Conservation (phyloP, 2,329 filamentous ascomycete genomes). For the Monosporascus cannonballus region DNA sequence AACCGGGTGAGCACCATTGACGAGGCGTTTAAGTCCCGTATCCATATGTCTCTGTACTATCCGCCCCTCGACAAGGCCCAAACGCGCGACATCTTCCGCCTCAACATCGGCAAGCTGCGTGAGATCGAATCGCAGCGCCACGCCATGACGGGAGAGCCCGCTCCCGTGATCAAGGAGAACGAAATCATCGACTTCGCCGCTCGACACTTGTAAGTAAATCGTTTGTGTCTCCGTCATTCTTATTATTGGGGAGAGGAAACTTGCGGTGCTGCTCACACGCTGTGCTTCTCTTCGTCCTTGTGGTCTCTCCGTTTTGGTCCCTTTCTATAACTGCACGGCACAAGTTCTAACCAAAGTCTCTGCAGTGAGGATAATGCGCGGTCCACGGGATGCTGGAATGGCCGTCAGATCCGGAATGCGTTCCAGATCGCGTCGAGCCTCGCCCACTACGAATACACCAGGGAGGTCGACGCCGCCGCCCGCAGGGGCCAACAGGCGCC, state of each 20-base stretch:
- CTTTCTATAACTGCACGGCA: no score
- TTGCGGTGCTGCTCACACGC: no score
- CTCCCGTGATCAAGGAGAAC: slow-evolving; percentile 26
- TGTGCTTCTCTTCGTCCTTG: no score
- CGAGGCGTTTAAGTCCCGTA: slow-evolving; percentile 36
- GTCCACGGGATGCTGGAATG: slow-evolving; percentile 25
- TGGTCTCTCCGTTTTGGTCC: no score
- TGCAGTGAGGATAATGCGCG: slow-evolving; percentile 16
- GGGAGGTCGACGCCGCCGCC: slow-evolving; percentile 22
- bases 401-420: slow-evolving; percentile 28
- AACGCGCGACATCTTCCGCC: slow-evolving; percentile 34
- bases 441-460: slow-evolving; percentile 30
- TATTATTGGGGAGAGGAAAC: no score
- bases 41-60: slow-evolving; percentile 32
- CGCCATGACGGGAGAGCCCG: slow-evolving; percentile 29
- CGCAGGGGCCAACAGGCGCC: slow-evolving; percentile 27
- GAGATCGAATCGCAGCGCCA: slow-evolving; percentile 30
- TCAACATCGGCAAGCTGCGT: slow-evolving; percentile 32
- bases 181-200: slow-evolving; percentile 31
- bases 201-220: slow-evolving; percentile 22
- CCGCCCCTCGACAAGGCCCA: slow-evolving; percentile 31
- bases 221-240: no score
- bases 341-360: no score
- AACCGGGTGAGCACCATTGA: slow-evolving; percentile 38
- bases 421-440: slow-evolving; percentile 30